Conservation (phyloP, 306 rosid species). For the Trifolium pratense region DNA sequence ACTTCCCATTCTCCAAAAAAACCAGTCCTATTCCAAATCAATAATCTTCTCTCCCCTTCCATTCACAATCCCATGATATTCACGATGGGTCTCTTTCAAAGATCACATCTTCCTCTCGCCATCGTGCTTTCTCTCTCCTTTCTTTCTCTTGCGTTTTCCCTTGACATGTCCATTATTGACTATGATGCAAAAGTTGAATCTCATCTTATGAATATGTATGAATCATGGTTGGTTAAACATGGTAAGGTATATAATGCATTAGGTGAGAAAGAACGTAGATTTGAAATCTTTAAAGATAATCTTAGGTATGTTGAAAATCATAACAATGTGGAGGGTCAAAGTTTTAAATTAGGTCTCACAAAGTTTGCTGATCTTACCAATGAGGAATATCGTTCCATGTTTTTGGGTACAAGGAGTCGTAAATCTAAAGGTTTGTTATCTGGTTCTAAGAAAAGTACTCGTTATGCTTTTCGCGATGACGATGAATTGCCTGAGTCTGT, state of each 20-base stretch:
- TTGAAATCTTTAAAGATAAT: constrained; percentile 78
- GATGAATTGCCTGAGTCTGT: constrained; percentile 67
- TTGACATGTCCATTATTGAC: constrained; percentile 82
- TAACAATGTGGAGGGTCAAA: constrained; percentile 40
- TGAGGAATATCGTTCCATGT: constrained; percentile 61
- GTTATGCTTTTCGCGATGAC: constrained; percentile 52
- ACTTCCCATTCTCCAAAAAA: background rate
- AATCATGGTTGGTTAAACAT: constrained; percentile 75
- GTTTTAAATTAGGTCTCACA: constrained; percentile 63
- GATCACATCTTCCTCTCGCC: background rate
- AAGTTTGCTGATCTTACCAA: constrained; percentile 85
- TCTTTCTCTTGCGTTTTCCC: constrained; percentile 28
- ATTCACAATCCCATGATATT: background rate
- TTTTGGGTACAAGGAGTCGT: constrained; percentile 48
- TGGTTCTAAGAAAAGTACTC: constrained; percentile 41
- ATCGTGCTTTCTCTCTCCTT: constrained; percentile 24
- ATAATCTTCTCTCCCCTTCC: background rate
- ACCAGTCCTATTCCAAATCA: constrained; percentile 14
- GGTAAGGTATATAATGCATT: constrained; percentile 67
- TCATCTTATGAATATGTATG: constrained; percentile 53
- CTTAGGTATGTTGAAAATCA: constrained; percentile 61
- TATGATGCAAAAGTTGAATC: constrained; percentile 53
- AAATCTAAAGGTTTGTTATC: constrained; percentile 25
- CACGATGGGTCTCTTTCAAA: constrained; percentile 23
- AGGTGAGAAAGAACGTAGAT: constrained; percentile 71